Base-by-base conservation (phyloP, 2,329 filamentous ascomycete genomes). In the Colletotrichum nymphaeae region DNA sequence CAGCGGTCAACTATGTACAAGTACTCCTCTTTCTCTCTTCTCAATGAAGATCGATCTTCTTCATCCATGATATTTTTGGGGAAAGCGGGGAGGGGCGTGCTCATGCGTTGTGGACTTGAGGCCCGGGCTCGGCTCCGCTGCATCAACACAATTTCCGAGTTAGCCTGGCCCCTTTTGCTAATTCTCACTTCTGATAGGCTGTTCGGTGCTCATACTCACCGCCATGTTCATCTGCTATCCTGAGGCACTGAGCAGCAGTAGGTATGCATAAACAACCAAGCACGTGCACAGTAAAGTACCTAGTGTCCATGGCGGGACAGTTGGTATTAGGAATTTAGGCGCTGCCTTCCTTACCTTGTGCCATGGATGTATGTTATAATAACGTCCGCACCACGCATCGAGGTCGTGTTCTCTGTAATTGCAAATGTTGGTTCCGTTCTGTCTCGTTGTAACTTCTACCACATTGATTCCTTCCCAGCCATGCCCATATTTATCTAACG, bases 131-230 rank as follows among this genome's bases (percentile, higher is more conserved):
- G 24, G 69, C 30, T 60, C 69, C 52, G 69, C 69, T 63, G 64
- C 69, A 72, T 71, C 57, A 72, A 59, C 42, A 63, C 66, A 69
- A 72, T 69, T 69, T 72, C 69, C 65, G 58, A 57, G 26, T 28
- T 53, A 28, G 58, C 35, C 24, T 37, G 30, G 9, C 55, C 42
- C 55, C 46, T 28, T 46, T 32, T 46, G 49, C 30, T 30, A 55
- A 55, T 37, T 26, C 7, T 32, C 53, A n/a, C 22, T 16, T 42
- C 35, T 55, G 22, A 65, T 55, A 65, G 30, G 63, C 32, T 14
- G 46, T 37, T 19, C 12, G 37, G 14, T 12, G 7, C 30, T 14
- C 19, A 37, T n/a, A 14, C 52, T 65, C 63, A 65, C 63, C 63
- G 52, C 63, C 30, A 55, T 65, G 49, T 22, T 16, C 52, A 56